Conservation (phyloP, 768 basidiomycete species). For the Mycena kentingensis region DNA sequence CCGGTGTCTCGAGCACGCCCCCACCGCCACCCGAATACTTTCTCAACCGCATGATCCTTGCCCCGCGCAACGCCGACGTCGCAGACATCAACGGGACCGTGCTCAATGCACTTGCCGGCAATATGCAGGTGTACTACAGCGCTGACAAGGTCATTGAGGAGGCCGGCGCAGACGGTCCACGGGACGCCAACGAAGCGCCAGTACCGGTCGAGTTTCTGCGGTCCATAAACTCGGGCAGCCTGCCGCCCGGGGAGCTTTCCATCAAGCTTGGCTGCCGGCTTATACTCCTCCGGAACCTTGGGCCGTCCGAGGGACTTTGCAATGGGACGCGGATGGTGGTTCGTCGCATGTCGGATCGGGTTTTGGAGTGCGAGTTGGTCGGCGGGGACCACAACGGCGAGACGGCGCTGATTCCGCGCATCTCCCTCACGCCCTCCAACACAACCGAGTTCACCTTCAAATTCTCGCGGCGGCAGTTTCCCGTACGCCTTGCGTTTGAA, state of each 20-base stretch:
- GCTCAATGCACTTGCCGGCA: conserved; percentile 11
- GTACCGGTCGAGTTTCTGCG: conserved; percentile 38
- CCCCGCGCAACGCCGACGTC: conserved; percentile 29
- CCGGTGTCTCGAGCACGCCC: background rate
- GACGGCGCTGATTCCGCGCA: conserved; percentile 39
- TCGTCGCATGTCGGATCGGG: conserved; percentile 12
- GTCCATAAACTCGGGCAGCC: conserved; percentile 30
- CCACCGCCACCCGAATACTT: conserved; percentile 26
- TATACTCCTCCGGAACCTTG: conserved; percentile 37
- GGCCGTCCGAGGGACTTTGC: conserved; percentile 30
- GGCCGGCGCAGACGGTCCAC: conserved; percentile 4
- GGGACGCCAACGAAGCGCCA: background rate
- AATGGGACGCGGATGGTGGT: conserved; percentile 33
- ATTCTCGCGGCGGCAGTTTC: no score
- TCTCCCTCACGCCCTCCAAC: no score
- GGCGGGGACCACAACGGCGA: conserved; percentile 40
- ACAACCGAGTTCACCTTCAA: no score
- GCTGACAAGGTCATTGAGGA: conserved; percentile 6
- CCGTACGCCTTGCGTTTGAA: no score
- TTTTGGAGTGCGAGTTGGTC: conserved; percentile 36
- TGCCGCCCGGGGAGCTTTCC: conserved; percentile 37
- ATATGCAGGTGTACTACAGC: conserved; percentile 2
- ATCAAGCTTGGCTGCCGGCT: conserved; percentile 34
- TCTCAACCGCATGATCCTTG: conserved; percentile 33
- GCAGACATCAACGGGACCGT: conserved; percentile 26